Base-by-base conservation (phyloP, 1,284 basidiomycete species). In the Mycena citricolor region DNA sequence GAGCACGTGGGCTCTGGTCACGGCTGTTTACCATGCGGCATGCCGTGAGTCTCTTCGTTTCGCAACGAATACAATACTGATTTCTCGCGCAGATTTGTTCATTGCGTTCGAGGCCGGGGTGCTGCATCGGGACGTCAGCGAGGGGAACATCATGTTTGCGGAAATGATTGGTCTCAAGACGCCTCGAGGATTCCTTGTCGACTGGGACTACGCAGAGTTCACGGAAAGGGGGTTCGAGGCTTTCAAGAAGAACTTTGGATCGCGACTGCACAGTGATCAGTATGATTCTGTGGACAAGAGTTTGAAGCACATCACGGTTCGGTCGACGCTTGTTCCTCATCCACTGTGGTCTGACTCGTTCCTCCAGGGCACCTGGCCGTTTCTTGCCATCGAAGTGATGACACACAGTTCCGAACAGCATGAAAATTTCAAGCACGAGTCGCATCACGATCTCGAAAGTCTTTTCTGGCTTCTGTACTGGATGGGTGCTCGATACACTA, bases 161-260 rank as follows among this genome's bases (percentile, higher is more conserved):
- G 50, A 52, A 21, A 19, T 26, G 2, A n/a, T n/a, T n/a, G 39
- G 23, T 4, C 22, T 26, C 5, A 10, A 25, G 13, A 20, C 26
- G n/a, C 14, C 19, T 21, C 16, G 36, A 4, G 50, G 37, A 6
- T 52, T 52, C 14, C 46, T 52, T 7, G 17, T 52, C 19, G 50
- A 52, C 42, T 52, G 32, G 30, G 50, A 52, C 35, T 52, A 48
- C 32, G 50, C 50, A 5, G 46, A 47, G 26, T 47, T 52, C 17
- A 47, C 42, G 4, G 2, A 2, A 14, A 21, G 13, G 4, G 50
- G 46, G 3, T 8, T 39, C 8, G 7, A 20, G 1, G 25, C 25
- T 8, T 48, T 44, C 17, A 17, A 42, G 2, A 7, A 6, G 1
- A 8, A 1, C n/a, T 44, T 47, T 32, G n/a, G 16, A 1, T 14